These are phyloP conservation scores for Phytophthora meadii DNA, from an alignment of 352 stramenopile genomes.

Conservation along the genomic window DNA sequence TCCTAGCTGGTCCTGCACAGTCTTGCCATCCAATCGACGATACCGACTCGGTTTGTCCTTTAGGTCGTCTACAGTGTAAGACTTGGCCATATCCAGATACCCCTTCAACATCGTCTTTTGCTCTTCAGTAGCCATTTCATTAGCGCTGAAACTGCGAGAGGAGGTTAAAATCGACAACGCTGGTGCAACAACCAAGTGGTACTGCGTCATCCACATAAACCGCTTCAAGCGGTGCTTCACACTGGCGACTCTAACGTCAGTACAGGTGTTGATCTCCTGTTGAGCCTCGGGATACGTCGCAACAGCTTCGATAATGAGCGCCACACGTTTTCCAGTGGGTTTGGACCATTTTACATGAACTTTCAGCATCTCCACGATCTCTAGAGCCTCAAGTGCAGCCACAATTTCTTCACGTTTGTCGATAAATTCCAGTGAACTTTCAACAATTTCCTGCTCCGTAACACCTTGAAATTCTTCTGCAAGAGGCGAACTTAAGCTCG, in stretches of 20 bases:
- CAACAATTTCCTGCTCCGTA: slow-evolving; percentile 43
- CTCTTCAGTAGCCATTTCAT: slow-evolving; percentile 6
- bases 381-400: slow-evolving; percentile 35
- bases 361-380: slow-evolving; percentile 79
- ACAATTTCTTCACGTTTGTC: slow-evolving; percentile 31
- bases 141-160: slow-evolving; percentile 12
- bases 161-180: slow-evolving; percentile 62
- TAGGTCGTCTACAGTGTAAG: slow-evolving; percentile 35
- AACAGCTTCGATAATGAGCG: slow-evolving; percentile 68
- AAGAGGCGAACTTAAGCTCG: slow-evolving; percentile 4
- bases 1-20: slow-evolving; percentile 50
- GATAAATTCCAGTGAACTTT: slow-evolving; percentile 47
- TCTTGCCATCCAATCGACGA: slow-evolving; percentile 59
- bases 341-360: slow-evolving; percentile 81
- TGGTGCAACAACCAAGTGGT: slow-evolving; percentile 59
- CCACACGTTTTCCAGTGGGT: slow-evolving; percentile 67
- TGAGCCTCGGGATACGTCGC: slow-evolving; percentile 49
- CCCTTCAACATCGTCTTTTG: slow-evolving; percentile 36
- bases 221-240: slow-evolving; percentile 57
- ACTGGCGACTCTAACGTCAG: slow-evolving; percentile 7
- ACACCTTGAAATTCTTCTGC: slow-evolving; percentile 17
- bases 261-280: neutral
- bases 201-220: slow-evolving; percentile 76
- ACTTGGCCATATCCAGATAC: slow-evolving; percentile 43
- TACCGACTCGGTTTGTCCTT: slow-evolving; percentile 21